Conservation (phyloP, 2,329 filamentous ascomycete species). For the Botrytis galanthina region DNA sequence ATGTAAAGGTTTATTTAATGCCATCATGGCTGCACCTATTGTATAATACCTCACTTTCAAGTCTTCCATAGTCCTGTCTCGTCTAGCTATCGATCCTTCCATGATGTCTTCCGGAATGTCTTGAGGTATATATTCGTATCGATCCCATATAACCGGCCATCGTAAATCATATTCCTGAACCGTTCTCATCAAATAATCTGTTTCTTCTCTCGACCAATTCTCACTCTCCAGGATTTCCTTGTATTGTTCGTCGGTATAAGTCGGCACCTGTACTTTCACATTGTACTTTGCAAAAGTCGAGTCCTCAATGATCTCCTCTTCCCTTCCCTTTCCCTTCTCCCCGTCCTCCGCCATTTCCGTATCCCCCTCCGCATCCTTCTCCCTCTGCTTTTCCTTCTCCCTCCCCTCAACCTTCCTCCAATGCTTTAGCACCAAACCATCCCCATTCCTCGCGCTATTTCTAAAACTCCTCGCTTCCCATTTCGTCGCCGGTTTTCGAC, state of each 20-base stretch:
- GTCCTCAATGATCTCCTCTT: slow-evolving; percentile 46
- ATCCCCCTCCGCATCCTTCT: slow-evolving; percentile 41
- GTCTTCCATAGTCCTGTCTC: slow-evolving; percentile 75
- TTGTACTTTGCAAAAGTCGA: slow-evolving; percentile 83
- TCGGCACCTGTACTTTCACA: slow-evolving; percentile 71
- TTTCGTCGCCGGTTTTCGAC: slow-evolving; percentile 53
- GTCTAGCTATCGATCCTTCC: slow-evolving; percentile 39
- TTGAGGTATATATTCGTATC: slow-evolving; percentile 71
- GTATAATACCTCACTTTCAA: slow-evolving; percentile 90
- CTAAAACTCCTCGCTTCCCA: slow-evolving; percentile 72
- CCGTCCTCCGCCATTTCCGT: slow-evolving; percentile 42
- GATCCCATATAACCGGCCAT: slow-evolving; percentile 89
- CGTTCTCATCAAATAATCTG: slow-evolving; percentile 80
- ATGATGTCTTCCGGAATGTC: not conserved
- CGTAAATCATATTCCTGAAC: slow-evolving; percentile 79
- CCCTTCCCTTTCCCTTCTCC: slow-evolving; percentile 30
- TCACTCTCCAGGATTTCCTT: slow-evolving; percentile 66
- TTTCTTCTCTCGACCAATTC: slow-evolving; percentile 90
- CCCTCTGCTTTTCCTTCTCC: slow-evolving; percentile 47
- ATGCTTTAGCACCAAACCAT: slow-evolving; percentile 67
- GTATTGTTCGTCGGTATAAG: slow-evolving; percentile 88
- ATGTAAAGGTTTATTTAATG: slow-evolving; percentile 72
- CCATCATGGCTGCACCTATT: slow-evolving; percentile 79
- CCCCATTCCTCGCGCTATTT: slow-evolving; percentile 73
- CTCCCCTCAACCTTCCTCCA: slow-evolving; percentile 65